These are phyloP conservation scores for Lepidium aucheri DNA, from an alignment of 345 rosid genomes.

Conservation along the genomic window DNA sequence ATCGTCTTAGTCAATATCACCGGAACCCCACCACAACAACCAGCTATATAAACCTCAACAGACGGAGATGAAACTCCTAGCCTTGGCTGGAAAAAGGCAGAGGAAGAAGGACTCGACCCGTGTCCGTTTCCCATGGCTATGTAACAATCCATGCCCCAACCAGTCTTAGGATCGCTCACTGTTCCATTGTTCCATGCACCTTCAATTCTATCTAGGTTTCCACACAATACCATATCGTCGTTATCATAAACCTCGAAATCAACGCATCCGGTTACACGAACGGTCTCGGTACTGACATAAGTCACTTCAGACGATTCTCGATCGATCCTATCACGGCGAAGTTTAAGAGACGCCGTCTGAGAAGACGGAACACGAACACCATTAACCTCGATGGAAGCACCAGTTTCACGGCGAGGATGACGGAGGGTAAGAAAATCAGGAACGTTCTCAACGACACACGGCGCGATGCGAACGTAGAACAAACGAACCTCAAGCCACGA, in stretches of 20 bases:
- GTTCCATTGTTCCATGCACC: slow-evolving; percentile 46
- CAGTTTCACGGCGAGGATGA: slow-evolving; percentile 63
- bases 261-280: slow-evolving; percentile 64
- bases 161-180: slow-evolving; percentile 42
- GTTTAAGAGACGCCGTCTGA: slow-evolving; percentile 44
- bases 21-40: slow-evolving; percentile 77
- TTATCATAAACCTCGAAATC: slow-evolving; percentile 72
- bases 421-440: slow-evolving; percentile 65
- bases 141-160: slow-evolving; percentile 80
- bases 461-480: slow-evolving; percentile 72
- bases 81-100: slow-evolving; percentile 51
- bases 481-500: slow-evolving; percentile 85
- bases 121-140: slow-evolving; percentile 39
- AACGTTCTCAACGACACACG: slow-evolving; percentile 48
- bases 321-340: slow-evolving; percentile 69
- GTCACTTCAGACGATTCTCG: slow-evolving; percentile 77
- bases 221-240: slow-evolving; percentile 56
- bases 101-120: slow-evolving; percentile 20
- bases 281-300: slow-evolving; percentile 74
- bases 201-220: slow-evolving; percentile 72
- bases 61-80: slow-evolving; percentile 58
- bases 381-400: slow-evolving; percentile 76
- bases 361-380: slow-evolving; percentile 60
- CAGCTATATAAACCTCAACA: slow-evolving; percentile 83
- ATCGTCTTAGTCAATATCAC: slow-evolving; percentile 80